Conservation (phyloP, 2,329 filamentous ascomycete species). For the Fusarium udum region DNA sequence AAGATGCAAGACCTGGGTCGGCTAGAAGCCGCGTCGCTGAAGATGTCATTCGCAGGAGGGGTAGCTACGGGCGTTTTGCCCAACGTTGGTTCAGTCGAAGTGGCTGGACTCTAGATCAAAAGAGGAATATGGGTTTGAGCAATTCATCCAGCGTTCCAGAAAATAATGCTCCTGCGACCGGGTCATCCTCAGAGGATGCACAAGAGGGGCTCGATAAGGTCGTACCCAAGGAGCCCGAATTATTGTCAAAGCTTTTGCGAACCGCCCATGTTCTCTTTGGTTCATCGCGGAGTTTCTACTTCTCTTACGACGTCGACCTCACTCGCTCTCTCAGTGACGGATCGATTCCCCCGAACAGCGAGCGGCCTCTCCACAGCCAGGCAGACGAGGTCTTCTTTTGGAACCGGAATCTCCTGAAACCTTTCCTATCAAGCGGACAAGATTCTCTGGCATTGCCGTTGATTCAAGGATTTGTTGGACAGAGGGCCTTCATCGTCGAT, state of each 20-base stretch:
- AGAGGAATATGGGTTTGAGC: slow-evolving; percentile 75
- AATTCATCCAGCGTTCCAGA: slow-evolving; percentile 44
- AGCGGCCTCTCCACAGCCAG: slow-evolving; percentile 70
- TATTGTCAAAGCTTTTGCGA: slow-evolving; percentile 85
- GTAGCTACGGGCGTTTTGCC: slow-evolving; percentile 88
- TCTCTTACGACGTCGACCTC: slow-evolving; percentile 93
- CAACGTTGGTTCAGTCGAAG: slow-evolving; percentile 89
- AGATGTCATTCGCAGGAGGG: slow-evolving; percentile 85
- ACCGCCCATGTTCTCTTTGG: slow-evolving; percentile 88
- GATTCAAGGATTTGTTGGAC: slow-evolving; percentile 94
- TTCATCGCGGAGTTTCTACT: slow-evolving; percentile 87
- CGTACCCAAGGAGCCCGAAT: slow-evolving; percentile 48
- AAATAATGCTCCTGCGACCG: slow-evolving; percentile 11
- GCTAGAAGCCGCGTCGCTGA: slow-evolving; percentile 76
- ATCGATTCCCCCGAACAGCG: slow-evolving; percentile 28
- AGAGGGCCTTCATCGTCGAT: slow-evolving; percentile 81
- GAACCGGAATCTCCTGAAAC: slow-evolving; percentile 80
- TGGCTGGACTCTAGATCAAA: slow-evolving; percentile 79
- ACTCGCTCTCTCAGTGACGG: slow-evolving; percentile 69
- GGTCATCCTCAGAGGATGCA: slow-evolving; percentile 38
- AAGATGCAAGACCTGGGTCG: slow-evolving; percentile 46
- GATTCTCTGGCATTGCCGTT: slow-evolving; percentile 79
- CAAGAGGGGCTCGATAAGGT: slow-evolving; percentile 49
- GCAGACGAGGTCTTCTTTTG: slow-evolving; percentile 89
- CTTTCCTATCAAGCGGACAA: slow-evolving; percentile 79